These are phyloP conservation scores for Sisymbrium irio DNA, from an alignment of 345 rosid genomes.

Conservation along the genomic window DNA sequence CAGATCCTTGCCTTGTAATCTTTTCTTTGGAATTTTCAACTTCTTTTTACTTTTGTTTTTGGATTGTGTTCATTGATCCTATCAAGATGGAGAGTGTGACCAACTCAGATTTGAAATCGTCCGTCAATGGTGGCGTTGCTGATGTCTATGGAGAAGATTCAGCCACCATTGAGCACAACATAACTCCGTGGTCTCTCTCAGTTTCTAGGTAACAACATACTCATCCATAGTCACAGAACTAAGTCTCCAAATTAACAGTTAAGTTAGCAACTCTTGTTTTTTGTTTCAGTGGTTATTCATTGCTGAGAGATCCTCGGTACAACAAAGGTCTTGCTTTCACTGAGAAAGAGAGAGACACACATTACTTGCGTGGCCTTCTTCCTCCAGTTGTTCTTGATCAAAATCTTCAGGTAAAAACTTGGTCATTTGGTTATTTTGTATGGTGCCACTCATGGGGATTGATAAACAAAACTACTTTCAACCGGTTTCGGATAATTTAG, in stretches of 20 bases:
- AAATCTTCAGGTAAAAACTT: conserved; percentile 59
- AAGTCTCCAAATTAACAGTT: not conserved
- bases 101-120: conserved; percentile 52
- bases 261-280: not conserved
- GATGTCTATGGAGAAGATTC: conserved; percentile 81
- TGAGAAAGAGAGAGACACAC: conserved; percentile 82
- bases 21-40: not conserved
- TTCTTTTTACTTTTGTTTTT: not conserved
- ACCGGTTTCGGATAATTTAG: conserved; percentile 30
- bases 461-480: not conserved
- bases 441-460: not conserved
- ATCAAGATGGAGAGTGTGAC: conserved; percentile 55
- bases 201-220: conserved; percentile 60
- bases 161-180: conserved; percentile 73
- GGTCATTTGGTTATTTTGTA: not conserved
- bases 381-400: conserved; percentile 71
- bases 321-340: conserved; percentile 93
- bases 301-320: conserved; percentile 83
- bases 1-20: not conserved
- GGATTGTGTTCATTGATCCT: not conserved
- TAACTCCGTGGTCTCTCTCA: conserved; percentile 88
- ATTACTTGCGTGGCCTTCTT: conserved; percentile 82
- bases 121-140: conserved; percentile 66
- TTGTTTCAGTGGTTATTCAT: conserved; percentile 63
- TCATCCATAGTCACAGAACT: not conserved